phyloP scores from a whole-genome alignment of 768 basidiomycete species.

The Leccinum truebloodii region DNA sequence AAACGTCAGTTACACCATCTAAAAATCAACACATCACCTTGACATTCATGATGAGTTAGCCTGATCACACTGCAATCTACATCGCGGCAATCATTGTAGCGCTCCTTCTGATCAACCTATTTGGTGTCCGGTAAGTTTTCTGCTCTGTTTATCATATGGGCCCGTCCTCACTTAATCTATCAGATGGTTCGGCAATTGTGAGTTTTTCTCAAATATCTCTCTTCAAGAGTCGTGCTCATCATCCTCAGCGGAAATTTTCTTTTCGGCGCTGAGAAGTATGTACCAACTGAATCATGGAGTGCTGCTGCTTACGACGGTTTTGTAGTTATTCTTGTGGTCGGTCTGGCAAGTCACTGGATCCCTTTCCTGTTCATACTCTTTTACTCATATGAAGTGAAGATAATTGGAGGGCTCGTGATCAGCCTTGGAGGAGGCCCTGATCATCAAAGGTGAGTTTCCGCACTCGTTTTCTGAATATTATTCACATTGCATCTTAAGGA shows the following conservation, averaged over 20 bases:
- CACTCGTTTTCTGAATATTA: conserved; percentile 28
- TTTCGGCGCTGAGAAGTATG: conserved; percentile 27
- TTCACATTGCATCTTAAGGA: conserved; percentile 12
- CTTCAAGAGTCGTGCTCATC: conserved; percentile 5
- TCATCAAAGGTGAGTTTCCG: conserved; percentile 40
- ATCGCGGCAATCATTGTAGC: conserved; percentile 40
- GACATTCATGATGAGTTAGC: conserved; percentile 27
- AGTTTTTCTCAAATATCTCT: neutral
- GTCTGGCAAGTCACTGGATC: conserved; percentile 23
- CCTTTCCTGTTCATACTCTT: neutral
- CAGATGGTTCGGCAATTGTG: conserved; percentile 27
- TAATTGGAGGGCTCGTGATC: conserved; percentile 48
- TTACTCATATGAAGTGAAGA: conserved; percentile 16
- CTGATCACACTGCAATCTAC: conserved; percentile 41
- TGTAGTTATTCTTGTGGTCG: conserved; percentile 40
- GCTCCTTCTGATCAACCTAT: conserved; percentile 45
- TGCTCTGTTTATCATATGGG: conserved; percentile 30
- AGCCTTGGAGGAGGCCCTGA: conserved; percentile 61
- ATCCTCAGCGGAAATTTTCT: conserved; percentile 23
- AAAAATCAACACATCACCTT: neutral
- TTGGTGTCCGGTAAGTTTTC: conserved; percentile 47
- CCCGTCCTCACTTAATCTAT: conserved; percentile 34
- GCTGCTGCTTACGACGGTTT: neutral
- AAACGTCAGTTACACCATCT: conserved; percentile 12
- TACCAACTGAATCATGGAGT: neutral